A percentile compares a stretch with the other conserved stretches of the same genome.
Evolutionary conservation across 2,329 filamentous ascomycete genomes (phyloP).

Genomic region (Rhinocladiella similis): DNA sequence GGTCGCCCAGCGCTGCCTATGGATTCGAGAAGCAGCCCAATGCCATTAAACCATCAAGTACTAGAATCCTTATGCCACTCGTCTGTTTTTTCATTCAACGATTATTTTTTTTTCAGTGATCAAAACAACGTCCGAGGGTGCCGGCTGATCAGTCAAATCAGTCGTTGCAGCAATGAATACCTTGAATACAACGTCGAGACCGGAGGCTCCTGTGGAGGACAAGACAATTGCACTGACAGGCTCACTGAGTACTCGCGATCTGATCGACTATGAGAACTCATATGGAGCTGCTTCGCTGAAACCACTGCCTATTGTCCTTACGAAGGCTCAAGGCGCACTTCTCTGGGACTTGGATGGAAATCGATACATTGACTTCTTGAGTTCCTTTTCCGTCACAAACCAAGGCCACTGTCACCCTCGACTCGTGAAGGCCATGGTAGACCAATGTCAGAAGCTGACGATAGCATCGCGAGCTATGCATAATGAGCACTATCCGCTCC

Average conservation of each 20-base stretch:
- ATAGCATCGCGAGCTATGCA: neutral
- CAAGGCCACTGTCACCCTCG: slow-evolving; percentile 21
- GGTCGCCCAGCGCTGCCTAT: too few relatives aligned
- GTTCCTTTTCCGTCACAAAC: slow-evolving; percentile 16
- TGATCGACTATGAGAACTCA: neutral
- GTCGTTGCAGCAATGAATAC: too few relatives aligned
- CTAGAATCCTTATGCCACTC: too few relatives aligned
- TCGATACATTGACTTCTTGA: slow-evolving; percentile 18
- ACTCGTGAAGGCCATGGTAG: slow-evolving; percentile 13
- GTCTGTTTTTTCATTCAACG: too few relatives aligned
- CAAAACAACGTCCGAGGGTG: too few relatives aligned
- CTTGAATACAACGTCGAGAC: too few relatives aligned
- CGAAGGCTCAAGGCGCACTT: slow-evolving; percentile 4
- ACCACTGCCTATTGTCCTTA: slow-evolving; percentile 12
- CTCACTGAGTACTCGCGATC: neutral
- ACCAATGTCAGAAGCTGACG: slow-evolving; percentile 13
- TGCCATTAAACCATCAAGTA: too few relatives aligned
- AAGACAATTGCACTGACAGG: too few relatives aligned
- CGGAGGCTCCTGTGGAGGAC: too few relatives aligned
- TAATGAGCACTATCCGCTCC: slow-evolving; percentile 11
- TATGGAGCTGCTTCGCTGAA: neutral
- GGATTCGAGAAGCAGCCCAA: too few relatives aligned
- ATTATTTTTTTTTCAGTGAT: too few relatives aligned
- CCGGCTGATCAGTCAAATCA: too few relatives aligned
- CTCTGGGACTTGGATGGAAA: slow-evolving; percentile 17